These are phyloP conservation scores for Mycena belliarum DNA, from an alignment of 768 basidiomycete species.

Conservation along the genomic window DNA sequence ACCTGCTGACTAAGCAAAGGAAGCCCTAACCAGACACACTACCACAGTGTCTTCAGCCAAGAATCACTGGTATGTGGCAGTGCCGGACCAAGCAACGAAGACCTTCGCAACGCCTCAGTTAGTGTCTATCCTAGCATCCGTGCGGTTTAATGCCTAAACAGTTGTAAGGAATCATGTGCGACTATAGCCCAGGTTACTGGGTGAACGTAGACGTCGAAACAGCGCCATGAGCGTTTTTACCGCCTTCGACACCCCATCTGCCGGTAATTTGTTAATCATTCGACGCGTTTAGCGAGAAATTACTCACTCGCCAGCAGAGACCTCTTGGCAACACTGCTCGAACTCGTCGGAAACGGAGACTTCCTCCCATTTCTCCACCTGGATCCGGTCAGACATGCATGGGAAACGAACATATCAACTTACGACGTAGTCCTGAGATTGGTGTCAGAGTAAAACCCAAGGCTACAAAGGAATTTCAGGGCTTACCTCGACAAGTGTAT, in stretches of 20 bases:
- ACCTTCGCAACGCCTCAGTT: no score
- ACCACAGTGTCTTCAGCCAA: no score
- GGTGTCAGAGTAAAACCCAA: slow-evolving; percentile 15
- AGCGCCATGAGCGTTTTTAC: slow-evolving; percentile 66
- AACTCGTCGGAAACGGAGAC: slow-evolving; percentile 65
- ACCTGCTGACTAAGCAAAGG: no score
- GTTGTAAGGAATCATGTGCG: slow-evolving; percentile 1
- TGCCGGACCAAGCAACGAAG: no score
- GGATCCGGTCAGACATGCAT: not conserved
- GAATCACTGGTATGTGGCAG: no score
- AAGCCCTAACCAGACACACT: no score
- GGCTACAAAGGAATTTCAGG: slow-evolving; percentile 12
- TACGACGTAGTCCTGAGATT: slow-evolving; percentile 65
- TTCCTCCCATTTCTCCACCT: slow-evolving; percentile 64
- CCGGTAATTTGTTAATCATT: not conserved
- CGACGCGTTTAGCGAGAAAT: not conserved
- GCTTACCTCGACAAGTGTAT: slow-evolving; percentile 58
- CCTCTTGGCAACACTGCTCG: slow-evolving; percentile 69
- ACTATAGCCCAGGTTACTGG: slow-evolving; percentile 32
- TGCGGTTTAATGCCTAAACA: no score
- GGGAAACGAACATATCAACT: not conserved
- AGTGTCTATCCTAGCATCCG: no score
- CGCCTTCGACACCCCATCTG: slow-evolving; percentile 74
- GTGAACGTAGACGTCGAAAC: slow-evolving; percentile 68
- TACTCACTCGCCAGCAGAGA: slow-evolving; percentile 72